These are phyloP conservation scores for Fraxinus nigra DNA, from an alignment of 305 asterid species.

Conservation along the genomic window DNA sequence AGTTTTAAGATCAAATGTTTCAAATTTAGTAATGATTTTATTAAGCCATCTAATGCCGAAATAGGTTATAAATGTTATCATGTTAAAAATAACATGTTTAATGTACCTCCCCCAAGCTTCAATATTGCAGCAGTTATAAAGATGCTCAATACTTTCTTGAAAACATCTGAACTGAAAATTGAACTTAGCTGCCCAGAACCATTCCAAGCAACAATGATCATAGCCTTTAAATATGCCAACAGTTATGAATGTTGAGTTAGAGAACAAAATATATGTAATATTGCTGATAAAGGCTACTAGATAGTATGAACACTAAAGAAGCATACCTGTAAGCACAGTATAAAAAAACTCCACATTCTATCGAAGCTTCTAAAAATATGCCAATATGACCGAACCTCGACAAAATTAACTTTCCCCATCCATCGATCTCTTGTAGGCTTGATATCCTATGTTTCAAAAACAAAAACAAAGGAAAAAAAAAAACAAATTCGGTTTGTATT, in stretches of 20 bases:
- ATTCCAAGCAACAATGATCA: slow-evolving; percentile 98
- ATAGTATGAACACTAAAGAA: slow-evolving; percentile 13
- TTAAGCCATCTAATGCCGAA: slow-evolving; percentile 13
- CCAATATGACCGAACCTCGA: slow-evolving; percentile 96
- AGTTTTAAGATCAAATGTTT: slow-evolving; percentile 10
- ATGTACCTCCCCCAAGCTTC: slow-evolving; percentile 96
- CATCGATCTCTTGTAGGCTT: slow-evolving; percentile 69
- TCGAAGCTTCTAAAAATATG: slow-evolving; percentile 93
- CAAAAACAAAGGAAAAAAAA: not conserved
- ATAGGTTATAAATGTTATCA: slow-evolving; percentile 2
- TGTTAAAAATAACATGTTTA: not conserved
- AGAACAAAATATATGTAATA: slow-evolving; percentile 15
- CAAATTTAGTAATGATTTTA: not conserved
- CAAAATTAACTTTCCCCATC: slow-evolving; percentile 98
- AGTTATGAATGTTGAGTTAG: slow-evolving; percentile 29
- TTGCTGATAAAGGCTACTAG: slow-evolving; percentile 15
- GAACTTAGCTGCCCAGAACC: slow-evolving; percentile 67
- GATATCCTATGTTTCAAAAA: slow-evolving; percentile 47
- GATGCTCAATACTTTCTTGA: slow-evolving; percentile 88
- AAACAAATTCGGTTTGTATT: slow-evolving; percentile 14
- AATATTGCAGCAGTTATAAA: slow-evolving; percentile 92
- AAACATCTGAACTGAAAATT: slow-evolving; percentile 54
- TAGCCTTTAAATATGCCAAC: slow-evolving; percentile 57
- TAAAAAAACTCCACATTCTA: slow-evolving; percentile 99
- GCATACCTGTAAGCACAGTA: slow-evolving; percentile 89